These are phyloP conservation scores for Acer saccharum DNA, from an alignment of 345 rosid species.

Conservation along the genomic window DNA sequence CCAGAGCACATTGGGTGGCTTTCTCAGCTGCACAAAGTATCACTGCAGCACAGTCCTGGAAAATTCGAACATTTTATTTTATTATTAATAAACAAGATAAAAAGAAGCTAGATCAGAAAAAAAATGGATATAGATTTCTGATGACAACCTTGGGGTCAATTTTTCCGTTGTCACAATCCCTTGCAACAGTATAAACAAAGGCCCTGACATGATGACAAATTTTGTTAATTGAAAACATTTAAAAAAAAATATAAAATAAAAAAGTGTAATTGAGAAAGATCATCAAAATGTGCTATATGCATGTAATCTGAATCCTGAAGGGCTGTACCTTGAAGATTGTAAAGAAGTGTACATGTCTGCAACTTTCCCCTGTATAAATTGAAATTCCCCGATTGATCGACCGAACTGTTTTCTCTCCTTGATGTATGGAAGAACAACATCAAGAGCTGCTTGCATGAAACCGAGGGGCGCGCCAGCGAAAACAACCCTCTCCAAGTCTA, in stretches of 20 bases:
- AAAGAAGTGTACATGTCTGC: constrained; percentile 90
- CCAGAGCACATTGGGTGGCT: constrained; percentile 92
- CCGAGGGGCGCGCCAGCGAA: constrained; percentile 91
- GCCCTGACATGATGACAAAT: constrained; percentile 51
- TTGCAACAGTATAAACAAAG: constrained; percentile 82
- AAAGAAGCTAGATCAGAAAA: background rate
- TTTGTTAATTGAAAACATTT: too few relatives aligned
- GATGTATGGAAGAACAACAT: constrained; percentile 86
- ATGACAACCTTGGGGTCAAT: constrained; percentile 66
- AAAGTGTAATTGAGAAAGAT: background rate
- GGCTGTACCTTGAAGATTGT: constrained; percentile 77
- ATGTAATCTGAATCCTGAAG: background rate
- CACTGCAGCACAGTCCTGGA: constrained; percentile 90
- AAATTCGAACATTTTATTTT: too few relatives aligned
- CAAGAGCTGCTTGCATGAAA: constrained; percentile 95
- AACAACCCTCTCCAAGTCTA: constrained; percentile 92
- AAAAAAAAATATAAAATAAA: too few relatives aligned
- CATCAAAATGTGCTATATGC: background rate
- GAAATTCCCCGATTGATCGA: constrained; percentile 84
- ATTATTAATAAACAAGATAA: background rate
- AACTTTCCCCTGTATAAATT: constrained; percentile 95
- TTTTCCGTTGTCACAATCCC: constrained; percentile 77
- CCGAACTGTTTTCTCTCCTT: constrained; percentile 85
- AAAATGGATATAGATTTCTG: background rate
- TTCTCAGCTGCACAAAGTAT: constrained; percentile 94